A percentile compares a stretch with the other conserved stretches of the same genome.
Evolutionary conservation across 495 filamentous ascomycete genomes (phyloP).

Genomic region (Xylaria nigripes): DNA sequence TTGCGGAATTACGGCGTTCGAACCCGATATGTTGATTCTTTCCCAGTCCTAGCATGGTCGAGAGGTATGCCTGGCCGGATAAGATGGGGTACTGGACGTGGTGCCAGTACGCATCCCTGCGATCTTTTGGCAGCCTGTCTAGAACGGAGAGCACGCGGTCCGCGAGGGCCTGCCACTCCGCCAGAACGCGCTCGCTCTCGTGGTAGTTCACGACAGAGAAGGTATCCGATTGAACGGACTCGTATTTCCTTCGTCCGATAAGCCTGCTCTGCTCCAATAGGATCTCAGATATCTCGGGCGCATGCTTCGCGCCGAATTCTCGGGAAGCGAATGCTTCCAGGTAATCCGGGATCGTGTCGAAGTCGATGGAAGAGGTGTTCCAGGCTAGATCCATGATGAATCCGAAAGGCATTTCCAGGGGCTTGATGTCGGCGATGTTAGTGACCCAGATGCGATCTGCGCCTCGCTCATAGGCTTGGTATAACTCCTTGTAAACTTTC

Average conservation of each 20-base stretch:
- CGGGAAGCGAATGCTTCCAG: constrained; percentile 24
- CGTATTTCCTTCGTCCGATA: constrained; percentile 51
- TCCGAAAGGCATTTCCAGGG: constrained; percentile 29
- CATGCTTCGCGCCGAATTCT: constrained; percentile 40
- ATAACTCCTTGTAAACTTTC: constrained; percentile 45
- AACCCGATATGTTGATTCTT: constrained; percentile 10
- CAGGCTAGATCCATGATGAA: constrained; percentile 49
- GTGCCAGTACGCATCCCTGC: constrained; percentile 51
- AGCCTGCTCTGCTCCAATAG: constrained; percentile 51
- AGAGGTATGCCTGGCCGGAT: constrained; percentile 34
- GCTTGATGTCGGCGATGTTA: constrained; percentile 61
- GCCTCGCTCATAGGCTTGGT: constrained; percentile 46
- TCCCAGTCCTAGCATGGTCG: background rate
- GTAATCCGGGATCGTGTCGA: constrained; percentile 14
- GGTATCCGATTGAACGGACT: constrained; percentile 44
- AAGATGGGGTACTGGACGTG: constrained; percentile 53
- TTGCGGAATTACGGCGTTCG: constrained; percentile 53
- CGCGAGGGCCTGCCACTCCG: constrained; percentile 46
- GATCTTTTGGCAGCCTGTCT: constrained; percentile 29
- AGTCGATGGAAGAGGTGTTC: constrained; percentile 38
- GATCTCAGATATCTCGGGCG: constrained; percentile 37
- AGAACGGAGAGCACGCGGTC: constrained; percentile 42
- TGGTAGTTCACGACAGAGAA: constrained; percentile 54
- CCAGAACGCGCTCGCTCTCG: constrained; percentile 51
- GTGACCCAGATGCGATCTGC: constrained; percentile 56